phyloP scores from a whole-genome alignment of 2,329 filamentous ascomycete species.

The Cladosporium sp. region DNA sequence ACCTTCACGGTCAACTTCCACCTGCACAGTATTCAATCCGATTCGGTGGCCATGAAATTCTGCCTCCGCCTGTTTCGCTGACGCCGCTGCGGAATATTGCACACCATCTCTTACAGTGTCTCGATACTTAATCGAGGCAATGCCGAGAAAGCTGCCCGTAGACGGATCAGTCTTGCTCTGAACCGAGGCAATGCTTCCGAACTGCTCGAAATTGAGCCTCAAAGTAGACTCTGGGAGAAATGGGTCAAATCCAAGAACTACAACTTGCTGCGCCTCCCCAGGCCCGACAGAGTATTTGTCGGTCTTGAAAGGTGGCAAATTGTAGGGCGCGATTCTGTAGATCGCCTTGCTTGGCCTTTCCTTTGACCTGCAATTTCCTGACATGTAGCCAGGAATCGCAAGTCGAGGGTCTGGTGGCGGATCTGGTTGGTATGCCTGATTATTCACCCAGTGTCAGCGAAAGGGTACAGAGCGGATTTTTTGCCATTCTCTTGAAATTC shows the following conservation, averaged over 20 bases:
- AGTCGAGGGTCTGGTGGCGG: slow-evolving; percentile 80
- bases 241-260: slow-evolving; percentile 95
- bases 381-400: slow-evolving; percentile 57
- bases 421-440: slow-evolving; percentile 59
- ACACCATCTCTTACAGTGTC: slow-evolving; percentile 55
- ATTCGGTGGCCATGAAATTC: slow-evolving; percentile 75
- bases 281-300: slow-evolving; percentile 85
- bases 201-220: slow-evolving; percentile 68
- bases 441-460: slow-evolving; percentile 34
- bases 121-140: slow-evolving; percentile 85
- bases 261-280: slow-evolving; percentile 81
- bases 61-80: slow-evolving; percentile 74
- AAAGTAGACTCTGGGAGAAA: slow-evolving; percentile 75
- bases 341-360: slow-evolving; percentile 64
- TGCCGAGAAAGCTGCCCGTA: slow-evolving; percentile 88
- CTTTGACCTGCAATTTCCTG: slow-evolving; percentile 42
- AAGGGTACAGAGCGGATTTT: slow-evolving; percentile 37
- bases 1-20: slow-evolving; percentile 86
- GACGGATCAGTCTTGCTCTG: slow-evolving; percentile 94
- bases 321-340: slow-evolving; percentile 68
- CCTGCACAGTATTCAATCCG: slow-evolving; percentile 69
- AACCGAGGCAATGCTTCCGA: slow-evolving; percentile 82
- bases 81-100: slow-evolving; percentile 65
- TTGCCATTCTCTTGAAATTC: slow-evolving; percentile 23
- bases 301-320: slow-evolving; percentile 73